Conservation (phyloP, 495 filamentous ascomycete species). For the Aspergillus wentii region DNA sequence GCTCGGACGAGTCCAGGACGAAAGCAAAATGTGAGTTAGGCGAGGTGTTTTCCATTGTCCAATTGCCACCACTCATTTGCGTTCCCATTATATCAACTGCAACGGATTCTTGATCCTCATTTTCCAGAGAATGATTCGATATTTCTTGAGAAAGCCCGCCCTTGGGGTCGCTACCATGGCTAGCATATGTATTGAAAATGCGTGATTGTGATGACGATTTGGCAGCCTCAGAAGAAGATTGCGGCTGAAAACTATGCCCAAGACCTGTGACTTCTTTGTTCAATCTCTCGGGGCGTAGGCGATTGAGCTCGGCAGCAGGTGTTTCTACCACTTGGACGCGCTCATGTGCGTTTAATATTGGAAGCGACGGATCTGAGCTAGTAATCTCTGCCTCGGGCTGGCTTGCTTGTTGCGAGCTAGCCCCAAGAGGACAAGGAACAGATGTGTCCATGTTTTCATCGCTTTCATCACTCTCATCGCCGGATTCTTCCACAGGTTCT, state of each 20-base stretch:
- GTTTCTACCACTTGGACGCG: constrained; percentile 36
- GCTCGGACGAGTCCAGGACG: constrained; percentile 24
- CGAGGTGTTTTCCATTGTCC: constrained; percentile 10
- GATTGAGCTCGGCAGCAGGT: constrained; percentile 15
- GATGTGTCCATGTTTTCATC: constrained; percentile 52
- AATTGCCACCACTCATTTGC: constrained; percentile 13
- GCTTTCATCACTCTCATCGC: constrained; percentile 37
- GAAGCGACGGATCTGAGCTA: constrained; percentile 22
- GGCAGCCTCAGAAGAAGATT: constrained; percentile 19
- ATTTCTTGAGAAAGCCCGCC: constrained; percentile 16
- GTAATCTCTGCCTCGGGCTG: constrained; percentile 20
- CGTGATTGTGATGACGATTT: constrained; percentile 36
- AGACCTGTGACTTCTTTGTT: background rate
- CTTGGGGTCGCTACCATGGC: constrained; percentile 16
- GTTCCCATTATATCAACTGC: constrained; percentile 19
- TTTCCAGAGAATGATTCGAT: constrained; percentile 5
- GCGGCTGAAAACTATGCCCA: constrained; percentile 1
- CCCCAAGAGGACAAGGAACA: constrained; percentile 44
- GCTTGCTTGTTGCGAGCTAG: constrained; percentile 20
- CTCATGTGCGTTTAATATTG: constrained; percentile 8
- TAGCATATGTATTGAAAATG: constrained; percentile 28
- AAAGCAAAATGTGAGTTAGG: constrained; percentile 13
- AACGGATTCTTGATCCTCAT: constrained; percentile 1
- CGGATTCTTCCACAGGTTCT: constrained; percentile 21
- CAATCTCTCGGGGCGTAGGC: constrained; percentile 3